These are phyloP conservation scores for Suaeda aralocaspica DNA, from an alignment of 148 eudicot genomes.

Conservation along the genomic window DNA sequence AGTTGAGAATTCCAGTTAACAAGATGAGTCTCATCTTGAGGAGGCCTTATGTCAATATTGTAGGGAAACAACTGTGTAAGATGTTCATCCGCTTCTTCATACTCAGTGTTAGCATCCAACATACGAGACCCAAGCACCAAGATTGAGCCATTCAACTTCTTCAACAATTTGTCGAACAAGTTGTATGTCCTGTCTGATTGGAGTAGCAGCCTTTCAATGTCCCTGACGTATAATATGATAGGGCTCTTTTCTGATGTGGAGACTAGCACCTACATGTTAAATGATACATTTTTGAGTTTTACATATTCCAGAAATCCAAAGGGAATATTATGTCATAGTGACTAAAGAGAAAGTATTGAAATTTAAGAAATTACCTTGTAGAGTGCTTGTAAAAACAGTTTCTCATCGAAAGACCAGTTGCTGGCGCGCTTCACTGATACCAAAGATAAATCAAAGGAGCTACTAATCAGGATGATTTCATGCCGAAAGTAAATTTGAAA, in stretches of 20 bases:
- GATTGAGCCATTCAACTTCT: conserved; percentile 59
- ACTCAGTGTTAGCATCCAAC: conserved; percentile 43
- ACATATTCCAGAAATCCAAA: neutral
- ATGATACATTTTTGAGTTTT: neutral
- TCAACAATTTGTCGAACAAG: conserved; percentile 54
- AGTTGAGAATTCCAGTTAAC: conserved; percentile 68
- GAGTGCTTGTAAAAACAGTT: conserved; percentile 64
- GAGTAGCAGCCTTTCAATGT: conserved; percentile 59
- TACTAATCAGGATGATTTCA: conserved; percentile 8
- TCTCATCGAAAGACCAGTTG: conserved; percentile 79
- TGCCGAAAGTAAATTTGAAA: neutral
- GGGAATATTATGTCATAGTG: neutral
- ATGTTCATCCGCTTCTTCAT: conserved; percentile 45
- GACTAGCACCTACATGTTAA: conserved; percentile 51
- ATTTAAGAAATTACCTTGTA: conserved; percentile 51
- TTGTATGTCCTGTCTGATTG: conserved; percentile 62
- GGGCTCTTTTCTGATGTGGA: conserved; percentile 51
- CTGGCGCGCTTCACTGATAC: conserved; percentile 44
- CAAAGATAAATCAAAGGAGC: conserved; percentile 17
- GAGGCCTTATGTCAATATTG: conserved; percentile 65
- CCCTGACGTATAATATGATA: conserved; percentile 73
- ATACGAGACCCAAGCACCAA: conserved; percentile 75
- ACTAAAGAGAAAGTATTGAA: neutral
- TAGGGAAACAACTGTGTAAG: conserved; percentile 65
- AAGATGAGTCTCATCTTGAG: conserved; percentile 73